Base-by-base conservation (phyloP, 768 basidiomycete genomes). In the Xerocomus spinulosus region DNA sequence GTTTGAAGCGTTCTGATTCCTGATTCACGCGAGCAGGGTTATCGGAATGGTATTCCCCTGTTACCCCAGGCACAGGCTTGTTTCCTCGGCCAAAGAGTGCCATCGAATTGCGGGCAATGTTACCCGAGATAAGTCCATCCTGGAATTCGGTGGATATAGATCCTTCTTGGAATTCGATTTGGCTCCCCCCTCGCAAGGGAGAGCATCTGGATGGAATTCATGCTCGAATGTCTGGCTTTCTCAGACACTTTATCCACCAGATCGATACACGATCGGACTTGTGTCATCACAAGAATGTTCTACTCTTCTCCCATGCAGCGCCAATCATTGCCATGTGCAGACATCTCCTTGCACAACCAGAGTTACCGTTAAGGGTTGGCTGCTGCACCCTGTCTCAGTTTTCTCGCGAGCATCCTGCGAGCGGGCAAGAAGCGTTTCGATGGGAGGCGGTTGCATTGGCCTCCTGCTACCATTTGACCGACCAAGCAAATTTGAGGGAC, bases 21-120 rank as follows among this genome's bases (percentile, higher is more conserved):
- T 44, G 38, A 39, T 29, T 23, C 12, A 34, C 30, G 10, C 34
- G 17, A 10, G 2, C 32, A 87, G 85, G 85, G 9, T 61, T 89
- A 8, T 76, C 79, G 3, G 87, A 90, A 65, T 92, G 89, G 89
- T 88, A 82, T 64, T 85, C 83, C 3, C 85, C 83, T 24, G 85
- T 81, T 28, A 63, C 63, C 3, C 79, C 81, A 0, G 76, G 79
- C 25, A 80, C 85, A 3, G 83, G 87, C 26, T 72, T 91, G 8
- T 86, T 90, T 55, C 89, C 89, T 3, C 82, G 87, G 3, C 87
- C 89, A 2, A 73, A 72, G 12, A 67, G 73, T 6, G 82, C 87
- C 17, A 41, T 68, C 2, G 71, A 71, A 12, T 73, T 92, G n/a
- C 68, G 68, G 13, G 40, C 65, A 1, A 76, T 68, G 81, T 85